Percentiles rank a stretch among this genome's conserved stretches.
phyloP scores from a whole-genome alignment of 2,329 filamentous ascomycete species.

The Fusarium xyrophilum region DNA sequence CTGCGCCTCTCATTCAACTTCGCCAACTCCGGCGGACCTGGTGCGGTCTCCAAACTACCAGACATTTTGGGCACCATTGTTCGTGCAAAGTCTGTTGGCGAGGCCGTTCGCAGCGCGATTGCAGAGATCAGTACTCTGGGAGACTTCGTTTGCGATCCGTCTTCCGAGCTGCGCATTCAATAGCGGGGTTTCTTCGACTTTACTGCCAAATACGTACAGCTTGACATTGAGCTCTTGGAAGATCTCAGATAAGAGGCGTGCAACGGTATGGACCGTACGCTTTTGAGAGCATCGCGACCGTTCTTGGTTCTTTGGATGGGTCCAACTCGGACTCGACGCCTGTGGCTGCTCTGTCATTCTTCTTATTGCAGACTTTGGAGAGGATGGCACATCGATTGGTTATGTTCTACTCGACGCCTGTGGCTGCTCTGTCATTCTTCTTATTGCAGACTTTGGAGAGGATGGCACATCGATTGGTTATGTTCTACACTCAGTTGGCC shows the following conservation, averaged over 20 bases:
- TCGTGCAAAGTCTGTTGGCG: slow-evolving; percentile 48
- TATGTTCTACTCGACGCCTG: slow-evolving; percentile 48
- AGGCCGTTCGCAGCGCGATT: slow-evolving; percentile 55
- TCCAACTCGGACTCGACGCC: slow-evolving; percentile 48
- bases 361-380: slow-evolving; percentile 60
- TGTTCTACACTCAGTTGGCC: slow-evolving; percentile 60
- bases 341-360: slow-evolving; percentile 51
- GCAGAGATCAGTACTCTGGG: slow-evolving; percentile 59
- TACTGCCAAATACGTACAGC: slow-evolving; percentile 55
- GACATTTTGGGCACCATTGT: slow-evolving; percentile 40
- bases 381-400: slow-evolving; percentile 60
- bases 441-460: slow-evolving; percentile 60
- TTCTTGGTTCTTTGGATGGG: slow-evolving; percentile 39
- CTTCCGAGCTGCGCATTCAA: slow-evolving; percentile 55
- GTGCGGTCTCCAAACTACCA: slow-evolving; percentile 48
- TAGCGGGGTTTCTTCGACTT: slow-evolving; percentile 61
- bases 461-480: slow-evolving; percentile 58
- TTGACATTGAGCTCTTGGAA: slow-evolving; percentile 61
- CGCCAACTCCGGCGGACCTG: slow-evolving; percentile 53
- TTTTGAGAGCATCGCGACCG: slow-evolving; percentile 53
- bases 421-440: slow-evolving; percentile 53
- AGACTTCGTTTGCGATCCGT: slow-evolving; percentile 55
- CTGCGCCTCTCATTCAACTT: slow-evolving; percentile 59
- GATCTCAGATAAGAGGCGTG: slow-evolving; percentile 61
- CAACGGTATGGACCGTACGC: slow-evolving; percentile 63